Conservation (phyloP, 2,329 filamentous ascomycete species). For the Phyllosticta capitalensis region DNA sequence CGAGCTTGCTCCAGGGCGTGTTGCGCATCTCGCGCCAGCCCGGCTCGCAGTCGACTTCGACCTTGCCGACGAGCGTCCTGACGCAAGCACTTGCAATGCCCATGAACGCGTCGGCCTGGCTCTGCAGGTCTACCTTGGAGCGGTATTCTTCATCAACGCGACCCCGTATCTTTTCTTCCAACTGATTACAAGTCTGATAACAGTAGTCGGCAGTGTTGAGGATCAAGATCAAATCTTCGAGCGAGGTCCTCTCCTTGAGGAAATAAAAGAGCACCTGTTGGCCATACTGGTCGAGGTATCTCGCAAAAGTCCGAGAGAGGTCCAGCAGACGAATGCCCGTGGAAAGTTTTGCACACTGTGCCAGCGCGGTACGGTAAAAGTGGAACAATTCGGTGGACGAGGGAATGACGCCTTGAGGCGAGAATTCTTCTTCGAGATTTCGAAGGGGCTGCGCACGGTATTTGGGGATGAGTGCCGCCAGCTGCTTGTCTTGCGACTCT, state of each 20-base stretch:
- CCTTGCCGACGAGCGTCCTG: constrained; percentile 69
- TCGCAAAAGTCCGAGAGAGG: constrained; percentile 74
- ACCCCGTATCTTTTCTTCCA: constrained; percentile 90
- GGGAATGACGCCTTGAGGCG: constrained; percentile 75
- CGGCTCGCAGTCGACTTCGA: constrained; percentile 73
- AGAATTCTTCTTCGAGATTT: constrained; percentile 83
- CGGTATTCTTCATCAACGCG: constrained; percentile 74
- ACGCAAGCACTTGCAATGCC: constrained; percentile 86
- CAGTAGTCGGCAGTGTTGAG: constrained; percentile 97
- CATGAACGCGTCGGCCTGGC: constrained; percentile 89
- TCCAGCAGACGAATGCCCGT: constrained; percentile 82
- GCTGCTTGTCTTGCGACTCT: constrained; percentile 84
- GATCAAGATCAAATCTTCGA: constrained; percentile 76
- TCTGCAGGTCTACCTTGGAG: constrained; percentile 72
- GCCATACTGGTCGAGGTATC: constrained; percentile 90
- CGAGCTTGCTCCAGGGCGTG: constrained; percentile 88
- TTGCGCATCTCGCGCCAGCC: constrained; percentile 97
- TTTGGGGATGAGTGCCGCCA: constrained; percentile 74
- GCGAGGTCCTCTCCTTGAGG: constrained; percentile 50
- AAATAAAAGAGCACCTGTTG: constrained; percentile 80
- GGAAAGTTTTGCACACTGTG: constrained; percentile 92
- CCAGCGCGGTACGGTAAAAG: constrained; percentile 86
- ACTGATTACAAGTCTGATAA: constrained; percentile 82
- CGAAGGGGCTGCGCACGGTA: constrained; percentile 77
- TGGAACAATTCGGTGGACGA: constrained; percentile 97